Base-by-base conservation (phyloP, 2,329 filamentous ascomycete genomes). In the Cladosporium sp. region DNA sequence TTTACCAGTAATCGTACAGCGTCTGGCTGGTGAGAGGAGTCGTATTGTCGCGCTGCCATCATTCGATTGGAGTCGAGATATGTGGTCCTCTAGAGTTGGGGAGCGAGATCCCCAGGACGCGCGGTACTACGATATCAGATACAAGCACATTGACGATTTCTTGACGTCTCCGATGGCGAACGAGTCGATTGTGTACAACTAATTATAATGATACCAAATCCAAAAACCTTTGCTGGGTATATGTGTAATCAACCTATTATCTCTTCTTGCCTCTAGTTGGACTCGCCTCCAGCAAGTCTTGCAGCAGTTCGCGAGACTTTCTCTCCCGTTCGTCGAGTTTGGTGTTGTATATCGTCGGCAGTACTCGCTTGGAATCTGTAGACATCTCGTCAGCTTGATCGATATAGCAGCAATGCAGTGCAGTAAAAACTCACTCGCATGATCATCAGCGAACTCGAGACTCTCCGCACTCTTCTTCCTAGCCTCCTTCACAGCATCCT, bases 381-480 rank as follows among this genome's bases (percentile, higher is more conserved):
- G 25, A 49, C 46, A 26, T n/a, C 21, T 28, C 11, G n/a, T 64
- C 30, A 64, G 62, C 48, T 28, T 51, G 11, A 53, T 21, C 46
- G 7, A 4, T 4, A 21, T 21, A 11, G 51, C 56, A 53, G 64
- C 13, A 14, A 23, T n/a, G 28, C 25, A 2, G 25, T 21, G 21
- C 51, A 36, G 46, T 5, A 61, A 48, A 54, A 36, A 36, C 82
- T 77, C 87, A 84, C 94, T 92, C 53, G 91, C 92, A 81, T 96
- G 92, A 69, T 91, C 87, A 61, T 83, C 80, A 7, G 90, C 91
- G 76, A 96, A 96, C 2, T 88, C 86, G 60, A 93, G 81, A 65
- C 87, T 88, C 66, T 85, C 85, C 49, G 91, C 91, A 65, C 89
- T 89, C 73, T 85, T 86, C 76, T 88, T 87, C 70, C 85, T 85